These are phyloP conservation scores for Geotrichum siamense DNA, from an alignment of 1,139 yeast genomes.

Conservation along the genomic window DNA sequence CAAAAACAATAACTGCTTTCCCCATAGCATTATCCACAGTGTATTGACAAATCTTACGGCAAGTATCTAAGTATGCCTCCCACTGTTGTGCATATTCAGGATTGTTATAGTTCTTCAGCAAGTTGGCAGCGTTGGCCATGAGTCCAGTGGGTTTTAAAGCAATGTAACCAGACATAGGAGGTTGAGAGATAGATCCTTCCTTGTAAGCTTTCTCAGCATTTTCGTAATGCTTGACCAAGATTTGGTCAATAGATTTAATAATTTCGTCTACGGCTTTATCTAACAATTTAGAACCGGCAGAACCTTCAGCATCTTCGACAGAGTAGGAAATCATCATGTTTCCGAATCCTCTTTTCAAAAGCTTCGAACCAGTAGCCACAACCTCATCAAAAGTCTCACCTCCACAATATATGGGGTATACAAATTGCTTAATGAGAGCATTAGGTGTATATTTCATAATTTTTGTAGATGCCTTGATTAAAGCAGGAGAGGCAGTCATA, in stretches of 20 bases:
- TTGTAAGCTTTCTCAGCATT: conserved; percentile 24
- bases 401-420: conserved; percentile 83
- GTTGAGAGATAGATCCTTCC: conserved; percentile 45
- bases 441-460: conserved; percentile 49
- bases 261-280: conserved; percentile 61
- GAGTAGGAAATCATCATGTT: conserved; percentile 94
- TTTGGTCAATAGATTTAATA: conserved; percentile 53
- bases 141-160: conserved; percentile 94
- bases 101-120: conserved; percentile 54
- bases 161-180: conserved; percentile 38
- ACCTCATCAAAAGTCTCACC: conserved; percentile 76
- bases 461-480: conserved; percentile 32
- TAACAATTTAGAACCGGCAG: conserved; percentile 38
- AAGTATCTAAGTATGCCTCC: conserved; percentile 55
- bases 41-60: conserved; percentile 52
- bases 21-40: conserved; percentile 72
- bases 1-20: conserved; percentile 78
- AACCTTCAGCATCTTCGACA: conserved; percentile 86
- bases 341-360: conserved; percentile 67
- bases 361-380: conserved; percentile 56
- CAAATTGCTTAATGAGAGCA: conserved; percentile 58
- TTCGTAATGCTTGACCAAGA: conserved; percentile 71
- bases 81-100: conserved; percentile 51
- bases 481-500: conserved; percentile 32
- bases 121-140: conserved; percentile 65